These are phyloP conservation scores for Colletotrichum echinochloae DNA, from an alignment of 2,329 filamentous ascomycete species.

Conservation along the genomic window DNA sequence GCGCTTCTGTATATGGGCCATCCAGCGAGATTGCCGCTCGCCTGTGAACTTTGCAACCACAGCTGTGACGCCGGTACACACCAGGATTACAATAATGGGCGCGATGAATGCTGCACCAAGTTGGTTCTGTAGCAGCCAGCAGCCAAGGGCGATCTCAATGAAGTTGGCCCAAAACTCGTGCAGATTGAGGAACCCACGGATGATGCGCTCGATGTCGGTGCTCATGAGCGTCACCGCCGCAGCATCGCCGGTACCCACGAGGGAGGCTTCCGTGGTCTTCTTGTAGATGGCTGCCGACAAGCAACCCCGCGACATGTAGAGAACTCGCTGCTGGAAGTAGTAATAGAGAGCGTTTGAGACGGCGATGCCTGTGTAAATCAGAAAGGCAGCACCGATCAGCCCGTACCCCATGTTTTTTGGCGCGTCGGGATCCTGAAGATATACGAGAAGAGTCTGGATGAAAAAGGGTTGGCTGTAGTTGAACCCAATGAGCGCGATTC, in stretches of 20 bases:
- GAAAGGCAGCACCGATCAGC: constrained; percentile 48
- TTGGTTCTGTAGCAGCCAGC: constrained; percentile 49
- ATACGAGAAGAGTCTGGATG: constrained; percentile 52
- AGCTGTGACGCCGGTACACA: constrained; percentile 42
- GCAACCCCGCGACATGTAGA: constrained; percentile 48
- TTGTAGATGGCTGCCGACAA: constrained; percentile 49
- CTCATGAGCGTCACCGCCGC: constrained; percentile 55
- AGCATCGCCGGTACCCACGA: constrained; percentile 45
- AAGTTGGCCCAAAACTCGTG: constrained; percentile 53
- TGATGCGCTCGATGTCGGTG: constrained; percentile 52
- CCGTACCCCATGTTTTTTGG: constrained; percentile 47
- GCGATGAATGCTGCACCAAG: constrained; percentile 50
- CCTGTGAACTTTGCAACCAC: constrained; percentile 42
- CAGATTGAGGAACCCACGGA: constrained; percentile 45
- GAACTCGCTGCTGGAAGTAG: constrained; percentile 47
- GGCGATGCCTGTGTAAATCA: constrained; percentile 51
- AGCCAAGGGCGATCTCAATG: constrained; percentile 49
- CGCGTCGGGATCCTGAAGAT: constrained; percentile 46
- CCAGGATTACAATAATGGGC: constrained; percentile 47
- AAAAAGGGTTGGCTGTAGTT: constrained; percentile 59
- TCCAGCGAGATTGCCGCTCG: constrained; percentile 47
- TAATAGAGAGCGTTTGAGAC: constrained; percentile 49
- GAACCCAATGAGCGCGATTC: constrained; percentile 54
- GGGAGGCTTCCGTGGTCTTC: constrained; percentile 47
- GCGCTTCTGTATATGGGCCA: constrained; percentile 47